Percentiles rank a stretch among this genome's conserved stretches.
Evolutionary conservation across 805 yeast genomes (phyloP).

Genomic region (Candida awuae): DNA sequence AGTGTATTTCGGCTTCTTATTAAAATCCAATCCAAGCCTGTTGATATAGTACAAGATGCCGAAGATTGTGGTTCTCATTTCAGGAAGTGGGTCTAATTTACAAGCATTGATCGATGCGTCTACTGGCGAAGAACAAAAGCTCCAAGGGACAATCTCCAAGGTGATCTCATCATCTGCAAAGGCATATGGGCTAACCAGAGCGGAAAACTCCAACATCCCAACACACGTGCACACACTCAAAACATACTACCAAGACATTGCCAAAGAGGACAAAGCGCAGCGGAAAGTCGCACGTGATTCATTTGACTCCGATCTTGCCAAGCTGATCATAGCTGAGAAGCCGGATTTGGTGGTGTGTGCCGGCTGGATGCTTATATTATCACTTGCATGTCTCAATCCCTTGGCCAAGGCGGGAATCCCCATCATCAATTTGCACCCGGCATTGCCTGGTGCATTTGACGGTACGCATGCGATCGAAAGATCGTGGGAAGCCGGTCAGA

Average conservation of each 20-base stretch:
- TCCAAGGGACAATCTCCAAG: conserved; percentile 47
- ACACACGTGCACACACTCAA: conserved; percentile 65
- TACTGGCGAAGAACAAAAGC: conserved; percentile 22
- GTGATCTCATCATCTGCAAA: conserved; percentile 79
- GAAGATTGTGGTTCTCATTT: conserved; percentile 67
- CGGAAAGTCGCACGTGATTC: conserved; percentile 55
- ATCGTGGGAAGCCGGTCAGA: conserved; percentile 92
- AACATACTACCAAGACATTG: conserved; percentile 62
- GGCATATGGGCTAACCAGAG: conserved; percentile 87
- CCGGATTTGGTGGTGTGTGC: conserved; percentile 95
- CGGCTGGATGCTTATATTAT: conserved; percentile 94
- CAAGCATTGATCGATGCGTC: conserved; percentile 87
- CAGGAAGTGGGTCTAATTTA: conserved; percentile 92
- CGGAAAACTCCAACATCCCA: conserved; percentile 61
- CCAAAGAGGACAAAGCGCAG: conserved; percentile 55
- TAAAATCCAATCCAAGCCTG: not conserved
- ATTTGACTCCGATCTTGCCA: conserved; percentile 76
- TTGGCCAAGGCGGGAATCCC: conserved; percentile 54
- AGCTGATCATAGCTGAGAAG: conserved; percentile 46
- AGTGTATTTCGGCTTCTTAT: too few species aligned
- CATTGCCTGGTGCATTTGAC: conserved; percentile 93
- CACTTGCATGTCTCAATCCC: conserved; percentile 66
- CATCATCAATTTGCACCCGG: conserved; percentile 92
- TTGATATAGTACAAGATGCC: too few species aligned
- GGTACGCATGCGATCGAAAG: conserved; percentile 96